Conservation (phyloP, 305 asterid genomes). For the Fraxinus greggii region DNA sequence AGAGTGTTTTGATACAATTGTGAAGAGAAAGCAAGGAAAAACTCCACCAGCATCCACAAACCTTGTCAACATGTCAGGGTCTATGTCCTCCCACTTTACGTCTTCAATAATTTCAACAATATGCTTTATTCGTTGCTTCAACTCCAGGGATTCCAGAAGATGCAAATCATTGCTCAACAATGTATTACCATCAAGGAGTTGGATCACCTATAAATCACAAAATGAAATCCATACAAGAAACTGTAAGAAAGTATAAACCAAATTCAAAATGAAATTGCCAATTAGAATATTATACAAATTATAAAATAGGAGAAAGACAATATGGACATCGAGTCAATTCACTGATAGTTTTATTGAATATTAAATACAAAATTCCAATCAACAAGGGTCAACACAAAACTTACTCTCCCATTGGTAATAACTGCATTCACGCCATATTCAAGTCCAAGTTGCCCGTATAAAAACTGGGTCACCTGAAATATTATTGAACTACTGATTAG, state of each 20-base stretch:
- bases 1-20: neutral
- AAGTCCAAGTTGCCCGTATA: conserved; percentile 65
- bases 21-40: conserved; percentile 19
- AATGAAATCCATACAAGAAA: conserved; percentile 22
- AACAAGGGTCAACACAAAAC: conserved; percentile 35
- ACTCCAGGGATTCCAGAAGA: conserved; percentile 93
- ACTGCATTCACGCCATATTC: conserved; percentile 74
- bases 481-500: conserved; percentile 27
- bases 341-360: conserved; percentile 6
- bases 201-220: conserved; percentile 59
- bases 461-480: conserved; percentile 79
- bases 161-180: conserved; percentile 87
- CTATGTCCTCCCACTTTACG: conserved; percentile 78
- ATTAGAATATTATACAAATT: conserved; percentile 6
- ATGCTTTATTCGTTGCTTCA: conserved; percentile 84
- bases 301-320: conserved; percentile 12
- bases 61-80: conserved; percentile 93
- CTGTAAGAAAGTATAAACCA: conserved; percentile 21
- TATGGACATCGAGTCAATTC: neutral
- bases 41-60: conserved; percentile 27
- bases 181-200: conserved; percentile 50
- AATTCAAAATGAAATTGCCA: conserved; percentile 21
- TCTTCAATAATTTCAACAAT: conserved; percentile 85
- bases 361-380: conserved; percentile 14
- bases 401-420: conserved; percentile 97